Evolutionary conservation across 495 filamentous ascomycete species (phyloP).

Genomic region (Penicillium verhagenii): DNA sequence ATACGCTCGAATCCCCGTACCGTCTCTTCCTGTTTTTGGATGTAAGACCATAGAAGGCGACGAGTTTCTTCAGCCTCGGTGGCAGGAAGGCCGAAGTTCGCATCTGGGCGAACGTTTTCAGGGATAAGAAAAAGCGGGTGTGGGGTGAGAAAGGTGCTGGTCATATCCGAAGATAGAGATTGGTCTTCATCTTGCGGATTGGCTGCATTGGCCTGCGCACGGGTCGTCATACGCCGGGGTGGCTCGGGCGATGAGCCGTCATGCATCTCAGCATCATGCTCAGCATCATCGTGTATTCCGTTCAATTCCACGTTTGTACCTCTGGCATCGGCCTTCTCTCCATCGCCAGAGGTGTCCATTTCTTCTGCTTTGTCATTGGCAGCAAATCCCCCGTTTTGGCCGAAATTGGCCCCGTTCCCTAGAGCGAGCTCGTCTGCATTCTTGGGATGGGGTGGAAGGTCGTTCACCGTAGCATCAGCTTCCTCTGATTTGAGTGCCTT

Average conservation of each 20-base stretch:
- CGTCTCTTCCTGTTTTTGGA: slow-evolving; percentile 95
- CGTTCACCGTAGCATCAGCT: slow-evolving; percentile 36
- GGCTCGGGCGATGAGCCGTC: slow-evolving; percentile 40
- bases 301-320: neutral
- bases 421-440: slow-evolving; percentile 10
- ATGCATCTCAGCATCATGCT: slow-evolving; percentile 39
- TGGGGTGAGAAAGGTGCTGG: slow-evolving; percentile 54
- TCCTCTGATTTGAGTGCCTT: slow-evolving; percentile 42
- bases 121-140: slow-evolving; percentile 87
- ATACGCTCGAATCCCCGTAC: slow-evolving; percentile 76
- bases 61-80: slow-evolving; percentile 87
- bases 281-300: slow-evolving; percentile 22
- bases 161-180: slow-evolving; percentile 47
- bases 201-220: slow-evolving; percentile 59
- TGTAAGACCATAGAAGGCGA: slow-evolving; percentile 75
- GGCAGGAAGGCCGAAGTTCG: slow-evolving; percentile 75
- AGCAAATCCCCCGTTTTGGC: neutral
- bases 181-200: slow-evolving; percentile 29
- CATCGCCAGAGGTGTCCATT: slow-evolving; percentile 12
- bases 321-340: slow-evolving; percentile 8
- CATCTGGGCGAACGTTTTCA: slow-evolving; percentile 64
- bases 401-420: neutral
- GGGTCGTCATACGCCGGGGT: slow-evolving; percentile 68
- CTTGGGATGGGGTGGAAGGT: slow-evolving; percentile 35
- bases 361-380: slow-evolving; percentile 9